Evolutionary conservation across 352 stramenopile species (phyloP), one percentile per base, ranked within the genome.

Genomic region (Globisporangium uncinulatum): DNA sequence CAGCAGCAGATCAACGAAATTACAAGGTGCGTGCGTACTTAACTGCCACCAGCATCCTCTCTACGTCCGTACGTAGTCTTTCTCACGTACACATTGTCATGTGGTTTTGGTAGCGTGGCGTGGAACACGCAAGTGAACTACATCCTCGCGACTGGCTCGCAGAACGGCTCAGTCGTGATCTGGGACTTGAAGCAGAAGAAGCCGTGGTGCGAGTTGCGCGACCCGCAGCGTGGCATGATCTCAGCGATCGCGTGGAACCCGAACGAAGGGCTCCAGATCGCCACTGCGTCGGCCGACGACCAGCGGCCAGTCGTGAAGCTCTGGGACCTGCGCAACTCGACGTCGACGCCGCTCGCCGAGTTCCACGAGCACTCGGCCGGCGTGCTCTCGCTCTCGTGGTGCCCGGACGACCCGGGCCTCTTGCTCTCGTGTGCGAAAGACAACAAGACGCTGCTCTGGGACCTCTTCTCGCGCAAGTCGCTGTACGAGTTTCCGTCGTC

Each of bases 81-180:
- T 39, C 34, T 39, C 34, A 39, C 34, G 10, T 13, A 13, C 34
- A 2, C 6, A 8, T 39, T 13, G 34, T 47, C 19, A 15, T 21
- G 7, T 42, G 6, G 34, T 6, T 6, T 49, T 63, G 10, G 14
- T 17, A 92, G 84, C 59, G 79, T 99, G 21, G 87, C 96, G 4
- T 99, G 97, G 97, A 99, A 99, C 72, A 97, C 95, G 21, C 89
- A 97, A 66, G 96, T 99, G 29, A 89, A 95, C 55, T 98, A 99
- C 74, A 99, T 99, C 68, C 62, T 99, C 15, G 96, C 96, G 19
- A 98, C 93, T 14, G 92, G 92, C 14, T 89, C 90, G 51, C 79
- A 94, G 65, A 97, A 98, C 76, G 97, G 97, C 20, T 89, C 84
- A 10, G 92, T 97, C 13, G 86, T 97, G 34, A 92, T 99, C 45